phyloP scores from a whole-genome alignment of 768 basidiomycete species.

The Suillus subalutaceus region DNA sequence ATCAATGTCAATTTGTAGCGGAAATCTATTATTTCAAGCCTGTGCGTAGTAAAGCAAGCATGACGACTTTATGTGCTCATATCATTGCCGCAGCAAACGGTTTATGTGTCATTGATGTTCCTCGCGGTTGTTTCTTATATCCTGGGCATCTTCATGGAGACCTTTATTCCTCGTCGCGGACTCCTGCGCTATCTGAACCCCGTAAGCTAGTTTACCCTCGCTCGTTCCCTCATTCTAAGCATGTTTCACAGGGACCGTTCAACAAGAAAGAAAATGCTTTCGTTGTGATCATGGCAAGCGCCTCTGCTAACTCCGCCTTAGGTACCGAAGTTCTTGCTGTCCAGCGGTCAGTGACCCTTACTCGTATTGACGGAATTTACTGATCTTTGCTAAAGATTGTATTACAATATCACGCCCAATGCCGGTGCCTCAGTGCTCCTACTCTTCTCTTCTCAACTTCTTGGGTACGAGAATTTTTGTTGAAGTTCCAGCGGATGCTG shows the following conservation, averaged over 20 bases:
- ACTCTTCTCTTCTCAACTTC: constrained; percentile 28
- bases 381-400: constrained; percentile 25
- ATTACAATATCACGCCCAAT: constrained; percentile 51
- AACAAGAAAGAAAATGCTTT: constrained; percentile 58
- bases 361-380: no score
- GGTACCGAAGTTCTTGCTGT: constrained; percentile 52
- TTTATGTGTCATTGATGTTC: constrained; percentile 51
- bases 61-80: neutral
- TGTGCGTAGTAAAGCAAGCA: constrained; percentile 25
- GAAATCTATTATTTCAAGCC: constrained; percentile 60
- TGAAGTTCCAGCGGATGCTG: neutral
- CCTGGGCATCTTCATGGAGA: constrained; percentile 45
- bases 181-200: constrained; percentile 51
- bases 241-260: constrained; percentile 42
- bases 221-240: neutral
- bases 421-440: constrained; percentile 46
- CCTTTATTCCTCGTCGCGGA: constrained; percentile 43
- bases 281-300: constrained; percentile 52
- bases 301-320: constrained; percentile 50
- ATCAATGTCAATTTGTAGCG: constrained; percentile 27
- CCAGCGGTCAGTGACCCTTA: constrained; percentile 30
- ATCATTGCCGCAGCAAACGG: constrained; percentile 42
- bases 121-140: constrained; percentile 49
- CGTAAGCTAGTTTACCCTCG: constrained; percentile 26
- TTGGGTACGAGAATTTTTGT: constrained; percentile 35